A percentile compares a stretch with the other conserved stretches of the same genome.
Evolutionary conservation across 495 filamentous ascomycete genomes (phyloP).

Genomic region (Oidiodendron maius): DNA sequence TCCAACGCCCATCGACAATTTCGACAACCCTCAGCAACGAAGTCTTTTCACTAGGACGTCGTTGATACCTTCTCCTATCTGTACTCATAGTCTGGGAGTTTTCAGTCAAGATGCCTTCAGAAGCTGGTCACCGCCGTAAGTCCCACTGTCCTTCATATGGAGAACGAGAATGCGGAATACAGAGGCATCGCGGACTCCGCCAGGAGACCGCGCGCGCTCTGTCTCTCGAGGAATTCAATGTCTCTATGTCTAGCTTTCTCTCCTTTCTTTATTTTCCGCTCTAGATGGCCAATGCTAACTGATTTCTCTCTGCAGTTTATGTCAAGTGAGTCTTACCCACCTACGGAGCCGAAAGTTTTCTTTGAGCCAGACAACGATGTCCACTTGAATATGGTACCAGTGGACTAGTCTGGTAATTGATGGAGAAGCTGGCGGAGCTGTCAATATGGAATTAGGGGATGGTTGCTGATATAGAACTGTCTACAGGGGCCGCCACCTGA

Average conservation of each 20-base stretch:
- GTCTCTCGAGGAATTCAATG: not conserved
- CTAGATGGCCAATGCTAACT: constrained; percentile 28
- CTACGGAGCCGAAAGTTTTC: constrained; percentile 21
- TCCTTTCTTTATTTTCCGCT: not conserved
- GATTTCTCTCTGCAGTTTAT: constrained; percentile 59
- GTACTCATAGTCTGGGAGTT: constrained; percentile 17
- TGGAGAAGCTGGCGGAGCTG: not conserved
- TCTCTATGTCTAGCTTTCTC: not conserved
- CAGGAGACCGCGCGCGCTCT: not conserved
- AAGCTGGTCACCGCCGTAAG: constrained; percentile 82
- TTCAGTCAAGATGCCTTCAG: constrained; percentile 70
- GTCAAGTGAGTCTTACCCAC: constrained; percentile 69
- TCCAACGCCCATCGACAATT: constrained; percentile 17
- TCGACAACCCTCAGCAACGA: constrained; percentile 21
- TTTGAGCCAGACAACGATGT: constrained; percentile 13
- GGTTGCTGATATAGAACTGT: constrained; percentile 16
- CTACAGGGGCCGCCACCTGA: constrained; percentile 81
- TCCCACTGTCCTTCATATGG: constrained; percentile 23
- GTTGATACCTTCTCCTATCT: constrained; percentile 15
- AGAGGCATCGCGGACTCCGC: not conserved
- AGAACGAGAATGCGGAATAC: too few relatives aligned
- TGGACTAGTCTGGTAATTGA: not conserved
- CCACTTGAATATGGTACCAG: not conserved
- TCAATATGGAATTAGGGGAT: not conserved
- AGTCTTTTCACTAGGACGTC: constrained; percentile 22